Percentiles rank a stretch among this genome's conserved stretches.
Evolutionary conservation across 352 stramenopile genomes (phyloP).

Genomic region (Phytophthora fragariaefolia): DNA sequence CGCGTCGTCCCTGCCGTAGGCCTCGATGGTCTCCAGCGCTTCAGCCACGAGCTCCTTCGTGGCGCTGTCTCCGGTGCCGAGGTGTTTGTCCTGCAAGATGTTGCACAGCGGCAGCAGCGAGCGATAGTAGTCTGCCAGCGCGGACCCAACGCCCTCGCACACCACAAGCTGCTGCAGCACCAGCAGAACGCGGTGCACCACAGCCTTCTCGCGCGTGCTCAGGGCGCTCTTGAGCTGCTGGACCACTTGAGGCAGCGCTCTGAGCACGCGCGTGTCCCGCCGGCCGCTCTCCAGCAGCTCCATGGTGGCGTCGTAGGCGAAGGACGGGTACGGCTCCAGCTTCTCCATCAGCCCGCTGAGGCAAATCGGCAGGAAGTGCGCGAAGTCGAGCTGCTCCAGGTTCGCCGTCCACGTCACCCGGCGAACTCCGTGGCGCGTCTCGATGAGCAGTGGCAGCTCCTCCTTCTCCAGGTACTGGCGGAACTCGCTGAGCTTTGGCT

Average conservation of each 20-base stretch:
- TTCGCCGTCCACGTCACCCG: conserved; percentile 65
- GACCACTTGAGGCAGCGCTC: conserved; percentile 63
- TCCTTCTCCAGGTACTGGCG: conserved; percentile 72
- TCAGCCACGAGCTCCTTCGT: conserved; percentile 70
- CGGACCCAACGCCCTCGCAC: conserved; percentile 71
- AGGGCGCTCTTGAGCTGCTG: conserved; percentile 70
- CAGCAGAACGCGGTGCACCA: conserved; percentile 73
- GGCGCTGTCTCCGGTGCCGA: conserved; percentile 67
- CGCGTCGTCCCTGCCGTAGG: conserved; percentile 73
- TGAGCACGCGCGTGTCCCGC: conserved; percentile 55
- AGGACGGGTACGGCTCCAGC: conserved; percentile 75
- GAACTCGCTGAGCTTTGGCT: conserved; percentile 76
- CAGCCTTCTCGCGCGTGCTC: conserved; percentile 63
- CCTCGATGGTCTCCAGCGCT: conserved; percentile 74
- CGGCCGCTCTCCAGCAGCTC: conserved; percentile 61
- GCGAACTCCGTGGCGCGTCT: conserved; percentile 48
- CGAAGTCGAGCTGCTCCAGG: conserved; percentile 64
- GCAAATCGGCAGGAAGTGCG: conserved; percentile 77
- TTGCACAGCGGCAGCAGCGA: conserved; percentile 83
- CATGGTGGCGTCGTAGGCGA: conserved; percentile 76
- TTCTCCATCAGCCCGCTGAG: conserved; percentile 72
- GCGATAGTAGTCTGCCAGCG: conserved; percentile 72
- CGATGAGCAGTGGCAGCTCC: conserved; percentile 68
- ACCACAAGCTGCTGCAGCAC: conserved; percentile 78
- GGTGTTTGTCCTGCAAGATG: conserved; percentile 79